These are phyloP conservation scores for Mollisia scopiformis DNA, from an alignment of 2,329 filamentous ascomycete genomes.

Conservation along the genomic window DNA sequence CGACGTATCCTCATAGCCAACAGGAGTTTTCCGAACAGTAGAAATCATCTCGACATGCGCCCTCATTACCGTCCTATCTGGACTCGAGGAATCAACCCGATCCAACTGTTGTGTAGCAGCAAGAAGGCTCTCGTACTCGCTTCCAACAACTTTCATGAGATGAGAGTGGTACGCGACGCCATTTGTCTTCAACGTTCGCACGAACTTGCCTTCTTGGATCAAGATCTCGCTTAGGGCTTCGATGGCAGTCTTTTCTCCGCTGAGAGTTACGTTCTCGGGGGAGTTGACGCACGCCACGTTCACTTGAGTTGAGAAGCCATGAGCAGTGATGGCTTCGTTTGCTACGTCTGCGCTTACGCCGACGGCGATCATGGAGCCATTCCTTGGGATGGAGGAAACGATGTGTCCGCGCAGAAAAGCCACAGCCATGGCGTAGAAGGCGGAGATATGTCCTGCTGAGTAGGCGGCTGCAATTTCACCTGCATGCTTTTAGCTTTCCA, in stretches of 20 bases:
- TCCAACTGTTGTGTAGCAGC: background rate
- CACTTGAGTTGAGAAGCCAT: conserved; percentile 9
- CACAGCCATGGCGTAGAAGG: conserved; percentile 12
- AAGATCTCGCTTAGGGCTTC: conserved; percentile 4
- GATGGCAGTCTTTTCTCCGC: conserved; percentile 22
- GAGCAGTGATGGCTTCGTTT: background rate
- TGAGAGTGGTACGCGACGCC: conserved; percentile 45
- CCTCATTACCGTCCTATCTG: too few relatives aligned
- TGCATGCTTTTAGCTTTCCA: too few relatives aligned
- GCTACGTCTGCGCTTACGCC: conserved; percentile 32
- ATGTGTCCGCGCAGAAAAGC: conserved; percentile 23
- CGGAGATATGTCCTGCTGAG: conserved; percentile 28
- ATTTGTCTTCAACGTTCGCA: conserved; percentile 39
- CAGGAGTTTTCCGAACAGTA: background rate
- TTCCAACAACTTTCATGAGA: conserved; percentile 34
- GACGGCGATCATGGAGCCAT: conserved; percentile 54
- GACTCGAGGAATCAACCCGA: background rate
- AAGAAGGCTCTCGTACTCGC: conserved; percentile 23
- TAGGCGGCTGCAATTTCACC: conserved; percentile 43
- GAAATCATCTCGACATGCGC: background rate
- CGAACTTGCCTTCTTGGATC: conserved; percentile 32
- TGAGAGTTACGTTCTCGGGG: conserved; percentile 28
- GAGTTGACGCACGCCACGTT: conserved; percentile 38
- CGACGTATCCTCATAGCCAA: background rate
- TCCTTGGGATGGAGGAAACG: conserved; percentile 5